Conservation (phyloP, 139 green algal species). For the Chlorella vulgaris region DNA sequence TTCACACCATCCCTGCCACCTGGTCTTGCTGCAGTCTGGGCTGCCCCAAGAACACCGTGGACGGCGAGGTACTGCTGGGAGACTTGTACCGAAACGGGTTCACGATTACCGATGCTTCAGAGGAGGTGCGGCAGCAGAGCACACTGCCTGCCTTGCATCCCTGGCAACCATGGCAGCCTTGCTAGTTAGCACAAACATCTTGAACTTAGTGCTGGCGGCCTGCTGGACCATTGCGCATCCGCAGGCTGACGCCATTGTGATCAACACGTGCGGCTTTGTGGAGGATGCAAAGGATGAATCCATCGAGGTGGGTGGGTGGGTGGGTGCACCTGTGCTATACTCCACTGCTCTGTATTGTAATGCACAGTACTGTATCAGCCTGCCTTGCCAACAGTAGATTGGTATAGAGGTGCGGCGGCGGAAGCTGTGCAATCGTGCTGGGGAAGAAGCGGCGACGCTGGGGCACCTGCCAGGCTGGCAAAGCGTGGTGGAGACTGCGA, state of each 20-base stretch:
- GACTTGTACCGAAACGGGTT: constrained; percentile 79
- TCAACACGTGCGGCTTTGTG: constrained; percentile 93
- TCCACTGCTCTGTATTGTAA: background rate
- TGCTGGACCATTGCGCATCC: constrained; percentile 17
- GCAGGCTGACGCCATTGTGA: constrained; percentile 78
- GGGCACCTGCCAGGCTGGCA: too few species aligned
- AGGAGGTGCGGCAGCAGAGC: constrained; percentile 11
- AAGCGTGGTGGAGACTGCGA: too few species aligned
- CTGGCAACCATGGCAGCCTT: too few species aligned
- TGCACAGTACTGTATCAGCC: too few species aligned
- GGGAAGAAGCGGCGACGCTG: too few species aligned
- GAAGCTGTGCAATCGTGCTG: too few species aligned
- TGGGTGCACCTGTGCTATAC: background rate
- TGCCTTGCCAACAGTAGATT: too few species aligned
- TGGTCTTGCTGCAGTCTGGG: constrained; percentile 53
- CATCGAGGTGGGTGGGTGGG: constrained; percentile 61
- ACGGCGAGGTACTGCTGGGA: constrained; percentile 91
- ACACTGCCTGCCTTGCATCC: background rate
- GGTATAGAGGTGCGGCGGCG: too few species aligned
- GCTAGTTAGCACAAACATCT: too few species aligned
- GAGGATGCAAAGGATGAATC: constrained; percentile 90
- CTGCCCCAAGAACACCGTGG: constrained; percentile 91
- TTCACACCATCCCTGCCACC: background rate
- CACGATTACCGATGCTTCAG: constrained; percentile 65
- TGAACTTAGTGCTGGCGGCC: too few species aligned